Conservation (phyloP, 352 stramenopile genomes). For the Pythium phragmitis region DNA sequence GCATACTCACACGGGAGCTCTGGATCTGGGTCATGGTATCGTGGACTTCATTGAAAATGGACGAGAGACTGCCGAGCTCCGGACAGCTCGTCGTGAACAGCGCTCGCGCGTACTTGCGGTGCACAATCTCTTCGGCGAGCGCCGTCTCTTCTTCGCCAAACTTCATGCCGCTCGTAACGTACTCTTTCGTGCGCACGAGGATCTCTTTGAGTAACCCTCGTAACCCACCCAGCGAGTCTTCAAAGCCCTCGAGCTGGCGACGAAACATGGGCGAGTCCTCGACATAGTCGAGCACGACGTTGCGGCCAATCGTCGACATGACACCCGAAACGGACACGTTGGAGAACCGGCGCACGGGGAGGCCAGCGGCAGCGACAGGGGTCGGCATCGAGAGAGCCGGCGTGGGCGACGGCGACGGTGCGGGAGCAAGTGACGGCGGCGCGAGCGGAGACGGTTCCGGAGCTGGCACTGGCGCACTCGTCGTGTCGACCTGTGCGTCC, state of each 20-base stretch:
- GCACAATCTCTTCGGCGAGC: conserved; percentile 68
- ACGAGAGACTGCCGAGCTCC: conserved; percentile 68
- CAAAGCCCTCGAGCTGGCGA: conserved; percentile 73
- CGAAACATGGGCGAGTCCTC: conserved; percentile 88
- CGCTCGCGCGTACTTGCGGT: conserved; percentile 76
- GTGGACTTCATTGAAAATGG: conserved; percentile 81
- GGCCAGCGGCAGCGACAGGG: not conserved
- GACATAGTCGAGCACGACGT: conserved; percentile 84
- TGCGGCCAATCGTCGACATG: conserved; percentile 50
- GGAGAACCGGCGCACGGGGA: conserved; percentile 16
- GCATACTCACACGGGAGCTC: conserved; percentile 80
- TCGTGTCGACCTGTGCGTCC: not conserved
- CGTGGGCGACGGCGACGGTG: conserved; percentile 2
- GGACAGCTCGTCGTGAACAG: conserved; percentile 84
- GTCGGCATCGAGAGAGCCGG: not conserved
- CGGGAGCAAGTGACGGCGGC: not conserved
- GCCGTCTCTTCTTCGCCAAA: conserved; percentile 73
- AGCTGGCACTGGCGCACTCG: not conserved
- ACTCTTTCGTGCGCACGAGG: conserved; percentile 72
- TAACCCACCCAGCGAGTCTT: conserved; percentile 70
- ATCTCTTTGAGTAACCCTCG: conserved; percentile 71
- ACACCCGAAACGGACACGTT: conserved; percentile 32
- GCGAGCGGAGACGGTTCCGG: not conserved
- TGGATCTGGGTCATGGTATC: conserved; percentile 80
- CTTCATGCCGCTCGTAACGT: conserved; percentile 54